Base-by-base conservation (phyloP, 495 filamentous ascomycete genomes). In the Aspergillus incahuasiensis region DNA sequence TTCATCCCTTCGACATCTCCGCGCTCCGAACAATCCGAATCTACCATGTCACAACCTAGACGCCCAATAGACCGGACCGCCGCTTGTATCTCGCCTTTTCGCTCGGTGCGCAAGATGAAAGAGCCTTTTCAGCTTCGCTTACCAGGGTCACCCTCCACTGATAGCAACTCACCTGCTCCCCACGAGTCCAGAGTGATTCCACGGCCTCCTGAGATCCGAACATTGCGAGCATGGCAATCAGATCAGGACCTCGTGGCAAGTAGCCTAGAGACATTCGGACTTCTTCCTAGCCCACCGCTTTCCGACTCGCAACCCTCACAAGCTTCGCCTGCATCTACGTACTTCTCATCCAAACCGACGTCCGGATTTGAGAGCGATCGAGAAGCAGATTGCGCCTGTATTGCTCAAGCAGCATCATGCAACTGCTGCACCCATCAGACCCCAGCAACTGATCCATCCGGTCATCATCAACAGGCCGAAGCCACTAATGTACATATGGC, bases 61-160 rank as follows among this genome's bases (percentile, higher is more conserved):
- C 62, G 69, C 19, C 58, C 63, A 20, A 54, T 55, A 20, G 68
- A 69, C 35, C 70, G 71, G 2, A 58, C 50, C 1, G 45, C 63
- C 15, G 57, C 63, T 38, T 67, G 48, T 24, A 68, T 74, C 35
- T 77, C 74, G 21, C 75, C 74, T 0, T 75, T 75, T 48, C 74
- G 74, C 19, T 77, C 75, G 1, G 75, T 78, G n/a, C 64, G 72
- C 15, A 70, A 62, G 52, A 78, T 78, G 74, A 76, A 76, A 48
- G 68, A 76, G 48, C 74, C 74, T 7, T 75, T 78, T 44, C 73
- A 71, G 43, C 54, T 77, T 15, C 68, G 69, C 54, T 62, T 78
- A 15, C 73, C 73, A 8, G 54, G 57, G 3, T 75, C 73, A 6
- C 73, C 74, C 20, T 69, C 70, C 0, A 20, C 63, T 21, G 70